phyloP scores from a whole-genome alignment of 768 basidiomycete genomes.

The Lentinula guzmanii region DNA sequence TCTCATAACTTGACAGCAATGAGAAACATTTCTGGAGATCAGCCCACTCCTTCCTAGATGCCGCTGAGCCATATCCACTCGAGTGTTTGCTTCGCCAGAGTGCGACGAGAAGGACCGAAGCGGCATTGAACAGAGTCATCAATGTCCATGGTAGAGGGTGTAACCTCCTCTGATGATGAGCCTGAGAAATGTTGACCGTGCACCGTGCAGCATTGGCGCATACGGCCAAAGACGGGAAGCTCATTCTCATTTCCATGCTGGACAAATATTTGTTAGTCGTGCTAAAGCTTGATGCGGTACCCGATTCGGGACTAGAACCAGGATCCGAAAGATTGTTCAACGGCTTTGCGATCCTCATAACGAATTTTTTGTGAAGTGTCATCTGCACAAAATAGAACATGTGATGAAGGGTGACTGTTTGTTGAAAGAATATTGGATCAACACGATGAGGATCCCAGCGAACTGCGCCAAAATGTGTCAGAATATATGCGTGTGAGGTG shows the following conservation, averaged over 20 bases:
- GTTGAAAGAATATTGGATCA: conserved; percentile 24
- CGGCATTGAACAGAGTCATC: not conserved
- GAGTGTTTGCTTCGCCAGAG: conserved; percentile 3
- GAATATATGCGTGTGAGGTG: not conserved
- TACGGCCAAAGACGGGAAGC: conserved; percentile 34
- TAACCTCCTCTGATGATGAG: conserved; percentile 14
- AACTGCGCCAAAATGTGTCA: conserved; percentile 13
- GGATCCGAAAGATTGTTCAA: not conserved
- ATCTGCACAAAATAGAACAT: conserved; percentile 27
- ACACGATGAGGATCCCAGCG: conserved; percentile 33
- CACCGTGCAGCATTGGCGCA: conserved; percentile 35
- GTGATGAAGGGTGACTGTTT: conserved; percentile 23
- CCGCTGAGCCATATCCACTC: not conserved
- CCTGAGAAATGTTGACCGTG: conserved; percentile 33
- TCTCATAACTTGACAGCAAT: not conserved
- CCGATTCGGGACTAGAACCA: not conserved
- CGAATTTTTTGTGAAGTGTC: conserved; percentile 27
- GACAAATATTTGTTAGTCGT: not conserved
- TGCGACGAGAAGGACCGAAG: not conserved
- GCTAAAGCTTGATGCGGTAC: not conserved
- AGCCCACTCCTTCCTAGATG: not conserved
- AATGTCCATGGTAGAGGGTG: not conserved
- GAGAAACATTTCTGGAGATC: not conserved
- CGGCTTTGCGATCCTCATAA: conserved; percentile 24
- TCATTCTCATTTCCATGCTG: conserved; percentile 9